Evolutionary conservation across 2,329 filamentous ascomycete species (phyloP), one percentile per base, ranked within the genome.

Genomic region (Botrytis deweyae): DNA sequence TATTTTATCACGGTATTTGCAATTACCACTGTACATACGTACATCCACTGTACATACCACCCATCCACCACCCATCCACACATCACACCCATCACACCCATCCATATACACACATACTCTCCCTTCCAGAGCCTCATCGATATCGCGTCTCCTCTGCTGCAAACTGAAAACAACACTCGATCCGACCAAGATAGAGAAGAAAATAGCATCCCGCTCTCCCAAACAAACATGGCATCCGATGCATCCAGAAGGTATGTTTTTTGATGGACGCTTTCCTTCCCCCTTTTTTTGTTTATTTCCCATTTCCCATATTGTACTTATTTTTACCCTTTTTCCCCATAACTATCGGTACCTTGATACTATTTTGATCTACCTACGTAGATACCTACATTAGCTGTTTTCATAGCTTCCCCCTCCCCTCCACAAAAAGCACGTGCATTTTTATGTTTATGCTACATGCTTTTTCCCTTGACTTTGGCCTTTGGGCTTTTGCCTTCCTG

Each of bases 181-280:
- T 25, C 8, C 14, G 20, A n/a, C 5, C 44, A 64, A 42, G n/a
- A 16, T 58, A 29, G 52, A 58, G 52, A 64, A 29, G n/a, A 64
- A 64, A 42, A 64, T 29, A 9, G n/a, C 18, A 63, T 29, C 38
- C 25, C 22, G n/a, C 49, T 36, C 14, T 16, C 8, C 20, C 38
- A 61, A 12, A 29, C 52, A 0, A 76, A 66, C 7, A 80, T 80
- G 78, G 78, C 79, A 38, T 74, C 76, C 1, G 77, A 80, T 73
- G 79, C 79, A 72, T 79, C 79, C 61, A 74, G 79, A 77, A 73
- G 78, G 79, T 79, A 74, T 75, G 76, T 74, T 70, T 64, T 70
- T 72, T 42, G 70, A 42, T 20, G 29, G 46, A 58, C 12, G 25
- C 38, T 69, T 38, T 40, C 65, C 40, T 55, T 40, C 46, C 65